Evolutionary conservation across 2,329 filamentous ascomycete genomes (phyloP).

Genomic region (Parasarocladium wereldwijsianum): DNA sequence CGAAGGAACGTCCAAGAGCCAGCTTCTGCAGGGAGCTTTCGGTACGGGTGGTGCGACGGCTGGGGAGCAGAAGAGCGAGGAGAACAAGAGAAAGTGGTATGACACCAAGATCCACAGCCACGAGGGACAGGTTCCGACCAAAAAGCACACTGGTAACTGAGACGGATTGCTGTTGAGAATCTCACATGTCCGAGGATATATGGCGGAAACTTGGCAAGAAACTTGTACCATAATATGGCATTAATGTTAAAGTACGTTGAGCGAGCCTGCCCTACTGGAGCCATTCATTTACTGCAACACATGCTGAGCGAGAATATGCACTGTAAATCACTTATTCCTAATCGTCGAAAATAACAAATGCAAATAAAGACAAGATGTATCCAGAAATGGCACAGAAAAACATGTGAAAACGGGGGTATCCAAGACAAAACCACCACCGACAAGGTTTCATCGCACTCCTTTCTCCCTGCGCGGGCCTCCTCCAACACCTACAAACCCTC

Average conservation of each 20-base stretch:
- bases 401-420: background rate
- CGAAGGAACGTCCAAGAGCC: background rate
- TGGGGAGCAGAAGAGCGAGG: constrained; percentile 2
- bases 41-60: constrained; percentile 10
- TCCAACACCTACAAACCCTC: background rate
- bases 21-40: constrained; percentile 10
- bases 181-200: background rate
- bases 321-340: too few relatives aligned
- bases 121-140: constrained; percentile 5
- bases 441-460: background rate
- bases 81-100: constrained; percentile 3
- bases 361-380: too few relatives aligned
- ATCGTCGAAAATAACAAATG: too few relatives aligned
- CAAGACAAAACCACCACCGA: background rate
- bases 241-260: too few relatives aligned
- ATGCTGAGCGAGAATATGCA: too few relatives aligned
- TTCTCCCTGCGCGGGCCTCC: background rate
- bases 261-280: too few relatives aligned
- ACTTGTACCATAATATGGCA: too few relatives aligned
- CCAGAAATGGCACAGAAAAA: too few relatives aligned
- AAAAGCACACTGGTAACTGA: background rate
- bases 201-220: too few relatives aligned
- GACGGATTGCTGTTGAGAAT: background rate
- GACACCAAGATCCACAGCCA: constrained; percentile 7
- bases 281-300: too few relatives aligned